These are phyloP conservation scores for Poa pratensis DNA, from an alignment of 176 grass and related monocot species.

Conservation along the genomic window DNA sequence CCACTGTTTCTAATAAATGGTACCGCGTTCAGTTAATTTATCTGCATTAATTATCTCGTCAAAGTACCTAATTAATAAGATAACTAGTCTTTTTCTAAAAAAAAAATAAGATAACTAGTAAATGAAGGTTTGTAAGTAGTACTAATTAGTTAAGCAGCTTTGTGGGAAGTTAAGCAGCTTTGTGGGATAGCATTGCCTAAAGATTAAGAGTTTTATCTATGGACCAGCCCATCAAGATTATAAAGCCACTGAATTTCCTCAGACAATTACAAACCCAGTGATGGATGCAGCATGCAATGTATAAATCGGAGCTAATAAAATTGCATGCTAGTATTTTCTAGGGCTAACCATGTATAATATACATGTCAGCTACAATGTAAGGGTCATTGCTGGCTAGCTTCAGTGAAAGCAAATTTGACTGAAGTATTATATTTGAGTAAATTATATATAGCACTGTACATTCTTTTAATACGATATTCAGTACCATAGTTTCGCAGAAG, in stretches of 20 bases:
- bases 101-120: too few relatives aligned
- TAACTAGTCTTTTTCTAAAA: too few relatives aligned
- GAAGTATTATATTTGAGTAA: not conserved
- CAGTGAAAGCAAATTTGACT: not conserved
- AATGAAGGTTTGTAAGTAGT: not conserved
- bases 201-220: not conserved
- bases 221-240: not conserved
- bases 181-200: not conserved
- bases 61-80: not conserved
- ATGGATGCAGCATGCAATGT: slow-evolving; percentile 33
- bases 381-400: not conserved
- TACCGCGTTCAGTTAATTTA: not conserved
- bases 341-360: not conserved
- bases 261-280: not conserved
- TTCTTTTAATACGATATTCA: not conserved
- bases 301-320: not conserved
- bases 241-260: not conserved
- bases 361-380: not conserved
- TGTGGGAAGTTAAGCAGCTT: not conserved
- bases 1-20: not conserved
- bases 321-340: not conserved
- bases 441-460: not conserved
- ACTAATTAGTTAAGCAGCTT: not conserved
- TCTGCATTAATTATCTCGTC: too few relatives aligned
- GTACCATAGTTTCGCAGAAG: not conserved